Base-by-base conservation (phyloP, 1,284 basidiomycete species). In the Trametes sp. region DNA sequence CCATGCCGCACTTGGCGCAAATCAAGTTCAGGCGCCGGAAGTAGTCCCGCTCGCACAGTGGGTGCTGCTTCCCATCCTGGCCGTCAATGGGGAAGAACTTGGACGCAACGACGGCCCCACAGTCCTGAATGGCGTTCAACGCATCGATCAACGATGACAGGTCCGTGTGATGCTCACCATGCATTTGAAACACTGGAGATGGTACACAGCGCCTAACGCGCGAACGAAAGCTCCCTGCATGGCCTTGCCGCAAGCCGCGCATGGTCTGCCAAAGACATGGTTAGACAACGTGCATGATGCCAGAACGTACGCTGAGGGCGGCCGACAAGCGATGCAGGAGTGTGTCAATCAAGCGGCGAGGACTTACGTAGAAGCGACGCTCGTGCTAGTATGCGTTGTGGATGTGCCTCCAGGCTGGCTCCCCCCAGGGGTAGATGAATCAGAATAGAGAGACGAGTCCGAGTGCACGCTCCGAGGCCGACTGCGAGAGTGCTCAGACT, bases 41-140 rank as follows among this genome's bases (percentile, higher is more conserved):
- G 78, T 99, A 99, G 77, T 99, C 98, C 61, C 94, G 89, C 79
- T 99, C 97, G 79, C 98, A 99, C n/a, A 98, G 84, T 36, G 96
- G 96, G 69, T 92, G 89, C 71, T 94, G 94, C 73, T 88, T 91
- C 66, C 91, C 89, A 74, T 94, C 92, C 51, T 87, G 82, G 1
- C 92, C 90, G 72, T 98, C 95, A 73, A 98, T 94, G 35, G 98
- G 97, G 79, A 99, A 99, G 84, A 99, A 99, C 79, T 99, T 99
- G 70, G 93, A 93, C 23, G 97, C 97, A 46, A 99, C 97, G 55
- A 98, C 93, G 73, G 93, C 92, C 70, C 94, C 91, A 75, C 97
- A 99, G 77, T 99, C 98, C 95, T 98, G 74, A 26, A 33, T 51
- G 41, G 62, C 57, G 49, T 70, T 66, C 52, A 67, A 60, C 29